Evolutionary conservation across 1,284 basidiomycete genomes (phyloP).

Genomic region (Vanrija pseudolonga): DNA sequence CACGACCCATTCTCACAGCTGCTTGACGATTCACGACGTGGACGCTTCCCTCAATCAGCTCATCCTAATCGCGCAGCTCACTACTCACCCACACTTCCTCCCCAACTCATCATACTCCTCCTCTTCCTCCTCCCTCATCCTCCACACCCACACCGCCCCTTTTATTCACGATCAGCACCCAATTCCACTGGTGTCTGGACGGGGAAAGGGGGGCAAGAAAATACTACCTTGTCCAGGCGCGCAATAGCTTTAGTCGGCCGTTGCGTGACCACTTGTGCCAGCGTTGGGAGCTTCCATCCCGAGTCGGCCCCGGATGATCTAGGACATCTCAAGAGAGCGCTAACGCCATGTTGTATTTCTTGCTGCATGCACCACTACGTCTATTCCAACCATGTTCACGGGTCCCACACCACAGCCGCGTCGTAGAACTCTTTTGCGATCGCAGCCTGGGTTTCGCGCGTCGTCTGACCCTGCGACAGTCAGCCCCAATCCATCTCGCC

Average conservation of each 20-base stretch:
- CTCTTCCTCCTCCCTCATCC: not conserved
- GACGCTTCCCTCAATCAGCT: too few species aligned
- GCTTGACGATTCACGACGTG: not conserved
- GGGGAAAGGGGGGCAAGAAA: constrained; percentile 46
- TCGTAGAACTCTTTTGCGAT: constrained; percentile 81
- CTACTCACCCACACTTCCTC: too few species aligned
- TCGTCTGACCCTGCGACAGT: constrained; percentile 55
- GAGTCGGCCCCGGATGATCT: constrained; percentile 13
- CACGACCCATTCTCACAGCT: too few species aligned
- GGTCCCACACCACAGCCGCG: constrained; percentile 68
- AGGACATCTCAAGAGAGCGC: constrained; percentile 11
- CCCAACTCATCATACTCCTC: not conserved
- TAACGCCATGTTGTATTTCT: not conserved
- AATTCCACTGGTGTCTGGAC: constrained; percentile 40
- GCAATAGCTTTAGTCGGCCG: constrained; percentile 21
- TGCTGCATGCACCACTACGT: too few species aligned
- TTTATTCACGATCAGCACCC: constrained; percentile 46
- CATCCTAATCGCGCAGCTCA: not conserved
- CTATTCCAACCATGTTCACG: constrained; percentile 18
- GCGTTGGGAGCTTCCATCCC: not conserved
- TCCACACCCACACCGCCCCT: constrained; percentile 20
- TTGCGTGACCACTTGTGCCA: constrained; percentile 11
- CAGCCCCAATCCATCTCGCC: too few species aligned
- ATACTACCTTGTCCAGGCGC: constrained; percentile 16
- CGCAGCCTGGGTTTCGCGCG: constrained; percentile 67